A percentile compares a stretch with the other conserved stretches of the same genome.
Conservation (phyloP, 75 land plant genomes). For the Pinus tabuliformis region DNA sequence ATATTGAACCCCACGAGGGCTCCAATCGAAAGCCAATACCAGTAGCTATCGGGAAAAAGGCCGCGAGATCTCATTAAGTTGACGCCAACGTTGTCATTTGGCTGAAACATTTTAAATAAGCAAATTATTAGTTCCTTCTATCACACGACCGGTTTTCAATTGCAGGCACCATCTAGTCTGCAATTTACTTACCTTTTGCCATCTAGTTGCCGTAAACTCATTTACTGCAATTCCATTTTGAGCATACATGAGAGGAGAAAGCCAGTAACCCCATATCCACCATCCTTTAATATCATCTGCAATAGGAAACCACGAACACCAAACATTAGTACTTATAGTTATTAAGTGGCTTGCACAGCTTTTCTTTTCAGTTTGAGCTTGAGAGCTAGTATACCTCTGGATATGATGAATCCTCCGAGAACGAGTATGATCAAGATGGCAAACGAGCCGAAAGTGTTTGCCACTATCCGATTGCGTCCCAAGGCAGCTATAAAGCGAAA, state of each 20-base stretch:
- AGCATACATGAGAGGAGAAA: conserved; percentile 44
- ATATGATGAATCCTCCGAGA: conserved; percentile 54
- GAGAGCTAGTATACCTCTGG: conserved; percentile 30
- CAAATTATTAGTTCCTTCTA: no score
- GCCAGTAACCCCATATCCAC: conserved; percentile 64
- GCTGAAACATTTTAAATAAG: no score
- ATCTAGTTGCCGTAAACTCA: conserved; percentile 36
- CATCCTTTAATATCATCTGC: conserved; percentile 36
- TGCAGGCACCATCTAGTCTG: not conserved
- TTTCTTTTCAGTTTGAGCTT: not conserved
- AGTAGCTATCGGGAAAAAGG: no score
- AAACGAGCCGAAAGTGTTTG: conserved; percentile 46
- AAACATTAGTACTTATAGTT: not conserved
- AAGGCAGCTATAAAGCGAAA: conserved; percentile 51
- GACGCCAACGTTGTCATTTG: no score
- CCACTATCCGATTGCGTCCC: conserved; percentile 43
- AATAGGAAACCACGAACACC: not conserved
- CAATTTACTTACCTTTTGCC: conserved; percentile 23
- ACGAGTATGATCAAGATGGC: conserved; percentile 36
- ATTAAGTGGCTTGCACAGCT: not conserved
- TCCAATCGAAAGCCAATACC: no score
- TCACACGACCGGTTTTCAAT: no score
- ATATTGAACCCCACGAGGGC: no score
- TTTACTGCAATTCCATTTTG: conserved; percentile 39
- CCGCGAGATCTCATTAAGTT: no score